These are phyloP conservation scores for Leishmania gerbilli DNA, from an alignment of 208 protist species.

Conservation along the genomic window DNA sequence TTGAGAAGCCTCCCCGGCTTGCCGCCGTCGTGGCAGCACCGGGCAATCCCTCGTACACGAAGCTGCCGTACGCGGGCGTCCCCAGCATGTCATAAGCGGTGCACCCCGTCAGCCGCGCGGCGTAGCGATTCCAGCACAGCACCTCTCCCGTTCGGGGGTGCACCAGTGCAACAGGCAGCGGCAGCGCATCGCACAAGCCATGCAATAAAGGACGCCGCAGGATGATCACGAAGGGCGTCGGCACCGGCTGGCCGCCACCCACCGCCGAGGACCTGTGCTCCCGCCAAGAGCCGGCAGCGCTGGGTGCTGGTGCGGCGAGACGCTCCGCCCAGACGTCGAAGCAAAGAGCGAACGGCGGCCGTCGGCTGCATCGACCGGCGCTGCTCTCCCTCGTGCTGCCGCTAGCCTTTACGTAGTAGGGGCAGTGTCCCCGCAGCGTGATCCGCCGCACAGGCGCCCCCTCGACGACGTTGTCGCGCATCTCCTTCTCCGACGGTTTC, in stretches of 20 bases:
- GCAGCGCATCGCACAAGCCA: slow-evolving; percentile 55
- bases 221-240: slow-evolving; percentile 21
- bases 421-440: slow-evolving; percentile 29
- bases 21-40: slow-evolving; percentile 7
- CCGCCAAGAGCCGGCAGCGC: neutral
- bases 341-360: slow-evolving; percentile 36
- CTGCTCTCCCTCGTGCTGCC: neutral
- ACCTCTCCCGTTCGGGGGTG: slow-evolving; percentile 60
- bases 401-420: slow-evolving; percentile 13
- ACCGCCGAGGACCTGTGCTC: neutral
- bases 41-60: slow-evolving; percentile 25
- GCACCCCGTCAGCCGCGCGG: slow-evolving; percentile 42
- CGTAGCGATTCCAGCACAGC: slow-evolving; percentile 59
- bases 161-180: slow-evolving; percentile 60
- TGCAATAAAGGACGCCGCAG: slow-evolving; percentile 69
- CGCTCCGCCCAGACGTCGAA: slow-evolving; percentile 57
- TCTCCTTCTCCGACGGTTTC: neutral
- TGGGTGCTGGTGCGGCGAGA: neutral
- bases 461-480: neutral
- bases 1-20: slow-evolving; percentile 4
- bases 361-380: neutral
- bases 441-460: slow-evolving; percentile 37
- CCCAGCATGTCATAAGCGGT: slow-evolving; percentile 55
- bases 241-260: neutral
- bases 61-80: slow-evolving; percentile 30